Base-by-base conservation (phyloP, 108 stramenopile species). In the Seminavis robusta region DNA sequence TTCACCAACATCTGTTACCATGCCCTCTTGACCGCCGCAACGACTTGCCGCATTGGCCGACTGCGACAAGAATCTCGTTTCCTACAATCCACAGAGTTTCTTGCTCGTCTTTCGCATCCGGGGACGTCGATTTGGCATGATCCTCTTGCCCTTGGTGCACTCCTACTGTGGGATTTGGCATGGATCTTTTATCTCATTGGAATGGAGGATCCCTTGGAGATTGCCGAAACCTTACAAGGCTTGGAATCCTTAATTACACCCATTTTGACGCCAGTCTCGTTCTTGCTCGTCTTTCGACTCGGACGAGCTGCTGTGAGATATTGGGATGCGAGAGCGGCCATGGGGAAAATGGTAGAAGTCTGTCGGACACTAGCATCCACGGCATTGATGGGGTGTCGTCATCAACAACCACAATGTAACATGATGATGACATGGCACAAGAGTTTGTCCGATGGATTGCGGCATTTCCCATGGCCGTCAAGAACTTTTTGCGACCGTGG, bases 211-310 rank as follows among this genome's bases (percentile, higher is more conserved):
- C n/a, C n/a, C n/a, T n/a, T n/a, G n/a, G n/a, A n/a, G n/a, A n/a
- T n/a, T n/a, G n/a, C n/a, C n/a, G n/a, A n/a, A n/a, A n/a, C n/a
- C n/a, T n/a, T n/a, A n/a, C n/a, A n/a, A n/a, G n/a, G n/a, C n/a
- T n/a, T n/a, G n/a, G n/a, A n/a, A n/a, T n/a, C n/a, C n/a, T n/a
- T n/a, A n/a, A n/a, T n/a, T n/a, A n/a, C 41, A 8, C 29, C 69
- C 17, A 52, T 68, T 0, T 31, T 75, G 9, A 69, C 74, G 4
- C 52, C 76, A 39, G 16, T 77, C 25, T 41, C 65, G 0, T 78
- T 78, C 36, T 41, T 78, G 51, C 39, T 78, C 0, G 76, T 78
- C 28, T 78, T 78, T 63, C 76, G 76, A 1, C 51, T 78, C 8
- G 59, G 68, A 47, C 54, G 76, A 47, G 62, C 65, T 13, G 66